Base-by-base conservation (phyloP, 495 filamentous ascomycete genomes). In the Pseudoneurospora amorphoporcata region DNA sequence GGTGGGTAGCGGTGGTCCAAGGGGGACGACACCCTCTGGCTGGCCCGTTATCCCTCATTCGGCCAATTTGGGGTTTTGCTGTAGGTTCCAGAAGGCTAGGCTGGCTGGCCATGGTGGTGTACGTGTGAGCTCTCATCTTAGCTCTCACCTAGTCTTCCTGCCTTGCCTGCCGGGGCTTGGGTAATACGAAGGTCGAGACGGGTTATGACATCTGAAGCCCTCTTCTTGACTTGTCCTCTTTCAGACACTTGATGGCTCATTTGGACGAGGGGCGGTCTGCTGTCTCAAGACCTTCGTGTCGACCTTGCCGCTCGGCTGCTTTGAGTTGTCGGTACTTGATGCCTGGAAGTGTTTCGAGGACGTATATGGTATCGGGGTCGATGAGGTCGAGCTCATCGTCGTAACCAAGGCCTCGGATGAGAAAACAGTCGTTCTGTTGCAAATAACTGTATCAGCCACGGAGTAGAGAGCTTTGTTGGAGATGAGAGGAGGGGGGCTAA, bases 261-360 rank as follows among this genome's bases (percentile, higher is more conserved):
- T 65, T 14, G 29, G 29, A 61, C 6, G 14, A 35, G 53, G 29
- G 29, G 23, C 53, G 29, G 53, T 65, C 53, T 65, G 29, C 29
- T 65, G 53, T 65, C 53, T 61, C 53, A 61, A 61, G 53, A 35
- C 53, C 53, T 10, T 61, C 12, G 29, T 17, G 29, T 61, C 29
- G 4, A 12, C 41, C 19, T 71, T 16, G 41, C 69, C 19, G 39
- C 29, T 43, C 39, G n/a, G 23, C 32, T 71, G 17, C 69, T 61
- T 61, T 68, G 39, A 71, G 9, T 40, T 35, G 39, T 29, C 42
- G 39, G 12, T 8, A 41, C 42, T 61, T 61, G 41, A 71, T 71
- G 19, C 69, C 69, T 37, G 69, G 41, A 23, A 71, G 39, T 8
- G 69, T 71, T 38, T 73, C 69, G 32, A 73, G 69, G 23, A 71